Percentiles rank a stretch among this genome's conserved stretches.
Conservation (phyloP, 441 rosid genomes). For the Jatropha podagrica region DNA sequence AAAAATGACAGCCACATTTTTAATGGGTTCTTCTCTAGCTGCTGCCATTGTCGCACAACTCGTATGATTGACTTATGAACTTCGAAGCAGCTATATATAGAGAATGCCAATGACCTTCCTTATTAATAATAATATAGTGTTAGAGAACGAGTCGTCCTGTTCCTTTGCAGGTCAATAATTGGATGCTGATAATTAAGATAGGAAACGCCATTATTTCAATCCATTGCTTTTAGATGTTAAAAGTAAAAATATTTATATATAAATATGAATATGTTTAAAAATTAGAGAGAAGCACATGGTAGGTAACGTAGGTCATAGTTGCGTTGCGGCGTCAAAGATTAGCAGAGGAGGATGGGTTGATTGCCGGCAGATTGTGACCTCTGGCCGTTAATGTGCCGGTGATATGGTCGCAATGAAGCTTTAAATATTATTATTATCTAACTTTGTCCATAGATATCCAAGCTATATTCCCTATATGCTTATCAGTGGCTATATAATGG, state of each 20-base stretch:
- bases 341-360: constrained; percentile 17
- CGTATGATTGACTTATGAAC: background rate
- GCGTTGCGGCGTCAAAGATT: constrained; percentile 19
- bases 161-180: constrained; percentile 28
- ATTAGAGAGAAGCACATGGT: constrained; percentile 15
- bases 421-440: constrained; percentile 1
- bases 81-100: background rate
- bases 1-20: constrained; percentile 50
- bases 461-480: background rate
- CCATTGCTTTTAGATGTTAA: constrained; percentile 9
- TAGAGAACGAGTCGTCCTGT: constrained; percentile 10
- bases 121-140: background rate
- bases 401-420: constrained; percentile 4
- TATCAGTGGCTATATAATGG: too few relatives aligned
- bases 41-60: constrained; percentile 24
- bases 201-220: constrained; percentile 17
- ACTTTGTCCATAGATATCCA: background rate
- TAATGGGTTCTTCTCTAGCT: constrained; percentile 12
- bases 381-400: constrained; percentile 30
- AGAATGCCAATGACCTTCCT: constrained; percentile 7
- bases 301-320: constrained; percentile 15
- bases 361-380: constrained; percentile 23
- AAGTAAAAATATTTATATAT: constrained; percentile 4
- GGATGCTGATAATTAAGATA: background rate
- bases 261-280: too few relatives aligned